Evolutionary conservation across 257 asterid genomes (phyloP), one percentile per base, ranked within the genome.

Genomic region (Apocynum venetum): DNA sequence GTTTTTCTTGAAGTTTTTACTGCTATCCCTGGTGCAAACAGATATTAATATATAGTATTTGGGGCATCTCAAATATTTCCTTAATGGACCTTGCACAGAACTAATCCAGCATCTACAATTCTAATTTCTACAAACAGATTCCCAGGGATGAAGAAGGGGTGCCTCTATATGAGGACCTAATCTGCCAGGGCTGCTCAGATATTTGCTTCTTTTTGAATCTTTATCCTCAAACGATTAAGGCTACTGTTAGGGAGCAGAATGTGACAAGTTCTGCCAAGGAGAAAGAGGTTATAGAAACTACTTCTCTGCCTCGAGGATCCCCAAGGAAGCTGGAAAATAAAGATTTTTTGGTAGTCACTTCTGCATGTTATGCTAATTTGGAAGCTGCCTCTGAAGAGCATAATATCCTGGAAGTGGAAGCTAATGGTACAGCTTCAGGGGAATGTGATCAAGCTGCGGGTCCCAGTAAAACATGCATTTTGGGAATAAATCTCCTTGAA

Each of bases 101-200:
- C n/a, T 60, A n/a, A 35, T 25, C 68, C 68, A 35, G 12, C 68
- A 61, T 53, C 70, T 35, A 25, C 43, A 66, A 35, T 53, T 61
- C 19, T 46, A 49, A 13, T 11, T 72, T 77, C 69, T 73, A 52
- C n/a, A 11, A 77, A 67, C 84, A 93, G 98, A 78, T 93, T 80
- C 97, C 98, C 51, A 88, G 92, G 83, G 98, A 93, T 55, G 97
- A 91, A 77, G 97, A 91, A 55, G 98, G 96, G 74, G 98, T 86
- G 83, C 98, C 97, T 81, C 86, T 87, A 0, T 93, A 89, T 61
- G 97, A 92, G 82, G 99, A 93, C 81, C 83, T 96, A 59, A 85
- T 96, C 82, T 96, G 99, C 86, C 92, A 89, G 77, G 85, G 84
- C 4, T 96, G 99, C 75, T 88, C 98, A n/a, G 82, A 47, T 64